A percentile compares a stretch with the other conserved stretches of the same genome.
Conservation (phyloP, 2,329 filamentous ascomycete genomes). For the Aspergillus hortae region DNA sequence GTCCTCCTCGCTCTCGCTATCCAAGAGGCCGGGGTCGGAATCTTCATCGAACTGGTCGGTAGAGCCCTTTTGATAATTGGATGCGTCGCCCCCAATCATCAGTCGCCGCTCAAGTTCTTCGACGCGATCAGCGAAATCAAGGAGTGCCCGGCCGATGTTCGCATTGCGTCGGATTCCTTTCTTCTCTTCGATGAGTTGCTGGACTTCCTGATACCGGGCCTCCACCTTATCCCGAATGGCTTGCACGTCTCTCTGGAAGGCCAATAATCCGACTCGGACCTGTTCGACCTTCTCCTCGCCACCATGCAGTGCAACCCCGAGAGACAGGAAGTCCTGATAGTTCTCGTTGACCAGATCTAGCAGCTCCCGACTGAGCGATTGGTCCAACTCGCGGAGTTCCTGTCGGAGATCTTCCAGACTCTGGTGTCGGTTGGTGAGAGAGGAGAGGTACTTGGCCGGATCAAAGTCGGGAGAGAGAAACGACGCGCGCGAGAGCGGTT, state of each 20-base stretch:
- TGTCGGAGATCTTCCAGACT: slow-evolving; percentile 88
- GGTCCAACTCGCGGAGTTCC: slow-evolving; percentile 77
- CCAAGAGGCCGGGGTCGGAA: slow-evolving; percentile 34
- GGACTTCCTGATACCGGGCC: slow-evolving; percentile 61
- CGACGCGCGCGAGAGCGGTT: slow-evolving; percentile 74
- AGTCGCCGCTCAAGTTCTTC: slow-evolving; percentile 64
- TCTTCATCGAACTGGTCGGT: slow-evolving; percentile 27
- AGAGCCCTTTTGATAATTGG: slow-evolving; percentile 13
- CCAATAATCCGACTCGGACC: slow-evolving; percentile 78
- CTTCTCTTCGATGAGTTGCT: slow-evolving; percentile 62
- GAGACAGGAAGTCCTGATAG: slow-evolving; percentile 82
- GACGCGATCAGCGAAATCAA: slow-evolving; percentile 45
- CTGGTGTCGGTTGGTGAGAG: slow-evolving; percentile 82
- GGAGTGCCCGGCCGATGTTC: slow-evolving; percentile 52
- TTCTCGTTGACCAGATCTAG: slow-evolving; percentile 94
- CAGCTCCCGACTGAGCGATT: slow-evolving; percentile 77
- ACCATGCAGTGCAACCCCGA: slow-evolving; percentile 76
- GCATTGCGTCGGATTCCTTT: slow-evolving; percentile 61
- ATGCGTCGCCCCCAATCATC: slow-evolving; percentile 55
- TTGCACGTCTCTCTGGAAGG: slow-evolving; percentile 78
- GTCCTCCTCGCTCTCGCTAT: slow-evolving; percentile 29
- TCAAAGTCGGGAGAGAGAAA: slow-evolving; percentile 78
- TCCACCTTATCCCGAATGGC: slow-evolving; percentile 66
- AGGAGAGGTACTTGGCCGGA: slow-evolving; percentile 76
- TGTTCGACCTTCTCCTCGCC: slow-evolving; percentile 92